These are phyloP conservation scores for Exophiala sideris DNA, from an alignment of 2,329 filamentous ascomycete species.

Conservation along the genomic window DNA sequence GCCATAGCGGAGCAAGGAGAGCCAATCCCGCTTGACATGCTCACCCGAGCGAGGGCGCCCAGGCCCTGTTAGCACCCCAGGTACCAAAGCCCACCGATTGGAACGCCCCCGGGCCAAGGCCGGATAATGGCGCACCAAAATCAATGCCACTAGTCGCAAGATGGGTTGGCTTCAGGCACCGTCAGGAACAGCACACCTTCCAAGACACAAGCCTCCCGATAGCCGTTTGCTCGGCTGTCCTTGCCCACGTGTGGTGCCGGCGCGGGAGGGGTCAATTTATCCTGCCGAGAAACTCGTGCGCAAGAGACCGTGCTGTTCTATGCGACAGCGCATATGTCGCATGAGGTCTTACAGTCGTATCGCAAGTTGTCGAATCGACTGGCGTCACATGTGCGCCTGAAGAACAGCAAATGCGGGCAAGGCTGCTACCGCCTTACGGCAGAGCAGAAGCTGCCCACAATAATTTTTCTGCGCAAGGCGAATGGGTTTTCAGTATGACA, in stretches of 20 bases:
- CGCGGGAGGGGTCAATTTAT: slow-evolving; percentile 1
- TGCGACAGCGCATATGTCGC: background rate
- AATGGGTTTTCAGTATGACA: slow-evolving; percentile 15
- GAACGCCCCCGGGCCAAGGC: slow-evolving; percentile 9
- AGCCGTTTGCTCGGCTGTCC: slow-evolving; percentile 16
- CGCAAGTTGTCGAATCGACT: background rate
- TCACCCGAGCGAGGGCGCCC: slow-evolving; percentile 3
- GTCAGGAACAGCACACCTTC: slow-evolving; percentile 15
- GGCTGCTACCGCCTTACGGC: background rate
- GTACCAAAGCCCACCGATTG: slow-evolving; percentile 25
- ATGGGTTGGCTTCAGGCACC: slow-evolving; percentile 26
- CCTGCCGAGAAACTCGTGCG: background rate
- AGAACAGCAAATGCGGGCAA: background rate
- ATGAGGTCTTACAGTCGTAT: background rate
- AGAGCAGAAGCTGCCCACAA: slow-evolving; percentile 5
- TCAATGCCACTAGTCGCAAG: slow-evolving; percentile 19
- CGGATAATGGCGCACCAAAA: slow-evolving; percentile 18
- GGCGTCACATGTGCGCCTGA: slow-evolving; percentile 2
- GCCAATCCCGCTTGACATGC: slow-evolving; percentile 10
- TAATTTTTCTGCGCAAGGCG: slow-evolving; percentile 1
- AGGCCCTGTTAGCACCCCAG: slow-evolving; percentile 12
- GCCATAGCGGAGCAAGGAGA: slow-evolving; percentile 7
- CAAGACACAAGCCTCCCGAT: slow-evolving; percentile 4
- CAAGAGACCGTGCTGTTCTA: background rate
- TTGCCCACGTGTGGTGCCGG: slow-evolving; percentile 20